Conservation (phyloP, 371 early-diverging fungal genomes). For the Phascolomyces articulosus region DNA sequence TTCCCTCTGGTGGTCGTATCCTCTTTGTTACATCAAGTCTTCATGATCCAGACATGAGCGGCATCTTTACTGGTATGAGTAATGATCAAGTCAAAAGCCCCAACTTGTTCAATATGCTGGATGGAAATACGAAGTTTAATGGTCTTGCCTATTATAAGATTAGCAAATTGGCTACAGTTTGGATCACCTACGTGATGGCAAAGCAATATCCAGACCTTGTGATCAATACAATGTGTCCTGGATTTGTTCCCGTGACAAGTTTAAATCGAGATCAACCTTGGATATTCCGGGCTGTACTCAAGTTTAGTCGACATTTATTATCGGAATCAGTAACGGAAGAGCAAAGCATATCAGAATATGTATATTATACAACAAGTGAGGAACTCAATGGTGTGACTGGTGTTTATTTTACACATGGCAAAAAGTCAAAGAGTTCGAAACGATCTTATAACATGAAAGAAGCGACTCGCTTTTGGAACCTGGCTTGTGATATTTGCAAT, state of each 20-base stretch:
- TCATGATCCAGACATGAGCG: constrained; percentile 30
- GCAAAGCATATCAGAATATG: constrained; percentile 29
- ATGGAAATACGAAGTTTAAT: constrained; percentile 27
- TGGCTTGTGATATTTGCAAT: constrained; percentile 28
- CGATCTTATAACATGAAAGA: constrained; percentile 28
- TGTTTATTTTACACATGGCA: constrained; percentile 21
- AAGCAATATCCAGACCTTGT: constrained; percentile 14
- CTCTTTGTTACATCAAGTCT: constrained; percentile 37
- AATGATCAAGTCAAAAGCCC: constrained; percentile 14
- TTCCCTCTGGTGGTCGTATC: constrained; percentile 26
- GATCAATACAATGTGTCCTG: constrained; percentile 35
- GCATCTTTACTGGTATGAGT: neutral
- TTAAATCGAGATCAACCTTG: constrained; percentile 27
- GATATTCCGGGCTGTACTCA: constrained; percentile 17
- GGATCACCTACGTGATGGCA: constrained; percentile 21
- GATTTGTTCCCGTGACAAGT: constrained; percentile 44
- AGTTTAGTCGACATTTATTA: constrained; percentile 11
- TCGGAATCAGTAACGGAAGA: constrained; percentile 32
- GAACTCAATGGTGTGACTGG: constrained; percentile 18
- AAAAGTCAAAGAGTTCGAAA: constrained; percentile 23
- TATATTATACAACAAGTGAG: constrained; percentile 31
- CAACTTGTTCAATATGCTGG: constrained; percentile 23
- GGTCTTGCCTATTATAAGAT: constrained; percentile 36
- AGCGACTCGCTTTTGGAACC: constrained; percentile 29
- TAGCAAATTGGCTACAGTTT: constrained; percentile 33